Evolutionary conservation across 2,329 filamentous ascomycete genomes (phyloP), one percentile per base, ranked within the genome.

Genomic region (Diaporthe ampelina): DNA sequence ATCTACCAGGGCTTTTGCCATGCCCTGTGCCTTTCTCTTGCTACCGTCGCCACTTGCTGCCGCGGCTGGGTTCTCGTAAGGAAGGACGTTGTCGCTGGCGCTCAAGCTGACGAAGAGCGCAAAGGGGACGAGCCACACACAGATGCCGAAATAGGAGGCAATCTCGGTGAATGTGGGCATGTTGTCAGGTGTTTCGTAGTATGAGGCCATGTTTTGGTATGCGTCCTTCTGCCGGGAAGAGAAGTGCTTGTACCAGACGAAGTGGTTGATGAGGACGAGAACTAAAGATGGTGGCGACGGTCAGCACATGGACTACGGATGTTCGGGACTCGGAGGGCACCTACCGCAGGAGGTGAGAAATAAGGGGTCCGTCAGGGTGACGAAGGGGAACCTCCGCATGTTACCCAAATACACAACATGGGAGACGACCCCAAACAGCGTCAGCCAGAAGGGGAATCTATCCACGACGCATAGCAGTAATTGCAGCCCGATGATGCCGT

Each of bases 61-160:
- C 3, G 80, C 78, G 3, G 89, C 88, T 70, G 88, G 87, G 17
- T 95, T 94, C 90, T 98, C 98, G 10, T 93, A 97, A 0, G 97
- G 97, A 69, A 99, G 85, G 4, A 98, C 94, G 81, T 98, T 98
- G 81, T 99, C 97, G 72, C 95, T 95, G 0, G 97, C 97, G 24
- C 94, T 97, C 56, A 99, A 85, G 79, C 94, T 97, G 68, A 99
- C 96, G 81, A 99, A 99, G 19, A 99, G 88, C 21, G 95, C 92
- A 81, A 99, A 99, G 0, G 97, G 97, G 0, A 98, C 94, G 1
- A 99, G 88, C 97, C 97, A 99, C 0, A 99, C 95, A 79, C 95
- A 98, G 2, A 99, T 87, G 0, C 97, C 97, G 81, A 99, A 99
- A 84, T 97, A 99, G 0, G 94, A 96, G 0, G 97, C 95, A 58